Conservation (phyloP, 805 yeast genomes). For the Hanseniaspora guilliermondii region DNA sequence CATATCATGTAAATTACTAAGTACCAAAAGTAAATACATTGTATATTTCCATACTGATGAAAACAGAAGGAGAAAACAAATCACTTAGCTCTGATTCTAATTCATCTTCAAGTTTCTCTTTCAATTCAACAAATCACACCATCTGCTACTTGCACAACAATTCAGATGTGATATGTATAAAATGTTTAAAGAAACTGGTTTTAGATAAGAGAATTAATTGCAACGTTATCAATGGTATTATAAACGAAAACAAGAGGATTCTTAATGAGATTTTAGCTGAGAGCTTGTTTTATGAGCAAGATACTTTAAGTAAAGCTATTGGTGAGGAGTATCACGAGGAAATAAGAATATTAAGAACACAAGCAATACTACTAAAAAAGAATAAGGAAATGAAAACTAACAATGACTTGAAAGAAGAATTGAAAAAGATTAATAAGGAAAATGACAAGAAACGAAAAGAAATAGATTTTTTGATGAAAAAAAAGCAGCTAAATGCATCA, state of each 20-base stretch:
- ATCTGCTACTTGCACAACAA: constrained; percentile 4
- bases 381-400: neutral
- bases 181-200: constrained; percentile 8
- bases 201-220: constrained; percentile 5
- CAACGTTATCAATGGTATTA: constrained; percentile 1
- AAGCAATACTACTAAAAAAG: constrained; percentile 5
- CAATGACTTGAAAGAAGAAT: neutral
- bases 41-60: neutral
- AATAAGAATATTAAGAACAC: constrained; percentile 4
- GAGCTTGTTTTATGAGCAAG: neutral
- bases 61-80: neutral
- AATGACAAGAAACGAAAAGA: neutral
- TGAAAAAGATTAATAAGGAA: neutral
- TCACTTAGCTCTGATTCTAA: neutral
- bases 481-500: neutral
- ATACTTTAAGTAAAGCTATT: neutral
- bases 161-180: constrained; percentile 3
- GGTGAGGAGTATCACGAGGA: neutral
- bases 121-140: neutral
- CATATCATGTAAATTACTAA: too few species aligned
- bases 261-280: neutral
- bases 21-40: neutral
- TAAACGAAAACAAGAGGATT: neutral
- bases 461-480: neutral
- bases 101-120: neutral